Conservation (phyloP, 805 yeast species). For the Clavispora phyllophila region DNA sequence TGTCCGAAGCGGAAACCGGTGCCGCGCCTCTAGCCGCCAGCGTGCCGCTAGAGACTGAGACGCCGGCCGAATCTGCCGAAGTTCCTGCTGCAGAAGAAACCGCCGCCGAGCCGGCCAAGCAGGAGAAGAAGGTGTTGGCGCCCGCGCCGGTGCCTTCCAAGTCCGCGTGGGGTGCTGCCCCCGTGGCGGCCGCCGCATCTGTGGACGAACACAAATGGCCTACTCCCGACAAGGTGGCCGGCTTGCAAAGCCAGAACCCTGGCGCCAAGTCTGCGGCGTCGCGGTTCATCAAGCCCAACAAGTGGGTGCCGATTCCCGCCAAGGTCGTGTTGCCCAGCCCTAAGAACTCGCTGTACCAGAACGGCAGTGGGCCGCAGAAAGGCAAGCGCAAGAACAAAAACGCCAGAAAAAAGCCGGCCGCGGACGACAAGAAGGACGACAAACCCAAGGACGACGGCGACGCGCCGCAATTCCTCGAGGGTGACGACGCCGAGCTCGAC, state of each 20-base stretch:
- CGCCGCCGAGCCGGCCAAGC: conserved; percentile 7
- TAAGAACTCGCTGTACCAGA: conserved; percentile 23
- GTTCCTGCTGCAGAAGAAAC: conserved; percentile 2
- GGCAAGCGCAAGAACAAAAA: conserved; percentile 23
- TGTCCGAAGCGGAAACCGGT: conserved; percentile 6
- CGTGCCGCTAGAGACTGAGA: conserved; percentile 3
- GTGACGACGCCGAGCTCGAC: conserved; percentile 4
- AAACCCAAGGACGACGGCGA: conserved; percentile 7
- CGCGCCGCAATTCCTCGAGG: background rate
- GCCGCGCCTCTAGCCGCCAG: conserved; percentile 4
- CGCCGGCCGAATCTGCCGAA: conserved; percentile 3
- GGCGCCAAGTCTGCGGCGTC: conserved; percentile 9
- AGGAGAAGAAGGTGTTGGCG: conserved; percentile 32
- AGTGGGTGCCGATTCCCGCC: conserved; percentile 43
- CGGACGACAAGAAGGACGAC: conserved; percentile 10
- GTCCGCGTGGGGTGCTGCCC: conserved; percentile 37
- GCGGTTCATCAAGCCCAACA: conserved; percentile 38
- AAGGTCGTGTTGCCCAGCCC: conserved; percentile 37
- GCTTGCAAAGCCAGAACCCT: conserved; percentile 10
- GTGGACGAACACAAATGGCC: conserved; percentile 44
- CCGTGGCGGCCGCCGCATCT: conserved; percentile 12
- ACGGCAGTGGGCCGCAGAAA: conserved; percentile 16
- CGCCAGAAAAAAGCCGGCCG: conserved; percentile 13
- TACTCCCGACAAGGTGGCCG: conserved; percentile 31
- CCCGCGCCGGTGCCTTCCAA: conserved; percentile 44